phyloP scores from a whole-genome alignment of 2,329 filamentous ascomycete species.

The Fusarium nodosum region DNA sequence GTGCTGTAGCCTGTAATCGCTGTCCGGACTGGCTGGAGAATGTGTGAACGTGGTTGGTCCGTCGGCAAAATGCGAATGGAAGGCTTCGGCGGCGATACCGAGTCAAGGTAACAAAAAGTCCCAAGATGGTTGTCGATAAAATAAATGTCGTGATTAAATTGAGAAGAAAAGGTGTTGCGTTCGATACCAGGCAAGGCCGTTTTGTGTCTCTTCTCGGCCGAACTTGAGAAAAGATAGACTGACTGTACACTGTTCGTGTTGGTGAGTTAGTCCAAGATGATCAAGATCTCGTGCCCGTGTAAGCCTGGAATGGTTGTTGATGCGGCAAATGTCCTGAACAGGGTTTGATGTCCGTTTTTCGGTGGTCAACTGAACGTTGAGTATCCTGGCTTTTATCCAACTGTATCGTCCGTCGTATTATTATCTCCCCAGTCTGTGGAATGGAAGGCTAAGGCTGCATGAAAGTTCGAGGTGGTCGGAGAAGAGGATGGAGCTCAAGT shows the following conservation, averaged over 20 bases:
- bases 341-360: slow-evolving; percentile 28
- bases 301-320: slow-evolving; percentile 30
- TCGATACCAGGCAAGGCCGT: slow-evolving; percentile 11
- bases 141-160: slow-evolving; percentile 36
- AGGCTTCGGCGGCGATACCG: slow-evolving; percentile 42
- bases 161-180: slow-evolving; percentile 20
- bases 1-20: slow-evolving; percentile 24
- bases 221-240: slow-evolving; percentile 27
- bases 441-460: slow-evolving; percentile 23
- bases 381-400: slow-evolving; percentile 8
- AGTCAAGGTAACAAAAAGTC: slow-evolving; percentile 32
- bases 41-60: slow-evolving; percentile 42
- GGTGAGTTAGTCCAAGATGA: slow-evolving; percentile 21
- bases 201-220: slow-evolving; percentile 4
- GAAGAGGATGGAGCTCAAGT: slow-evolving; percentile 22
- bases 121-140: slow-evolving; percentile 24
- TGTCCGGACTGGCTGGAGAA: slow-evolving; percentile 1
- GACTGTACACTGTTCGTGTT: slow-evolving; percentile 19
- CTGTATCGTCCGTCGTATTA: slow-evolving; percentile 17
- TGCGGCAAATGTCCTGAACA: slow-evolving; percentile 14
- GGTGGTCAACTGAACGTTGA: slow-evolving; percentile 19
- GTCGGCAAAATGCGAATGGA: slow-evolving; percentile 31
- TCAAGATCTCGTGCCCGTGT: slow-evolving; percentile 42
- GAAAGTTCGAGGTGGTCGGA: slow-evolving; percentile 38
- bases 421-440: slow-evolving; percentile 13